A percentile compares a stretch with the other conserved stretches of the same genome.
Evolutionary conservation across 2,329 filamentous ascomycete species (phyloP).

Genomic region (Helminthosporium solani): DNA sequence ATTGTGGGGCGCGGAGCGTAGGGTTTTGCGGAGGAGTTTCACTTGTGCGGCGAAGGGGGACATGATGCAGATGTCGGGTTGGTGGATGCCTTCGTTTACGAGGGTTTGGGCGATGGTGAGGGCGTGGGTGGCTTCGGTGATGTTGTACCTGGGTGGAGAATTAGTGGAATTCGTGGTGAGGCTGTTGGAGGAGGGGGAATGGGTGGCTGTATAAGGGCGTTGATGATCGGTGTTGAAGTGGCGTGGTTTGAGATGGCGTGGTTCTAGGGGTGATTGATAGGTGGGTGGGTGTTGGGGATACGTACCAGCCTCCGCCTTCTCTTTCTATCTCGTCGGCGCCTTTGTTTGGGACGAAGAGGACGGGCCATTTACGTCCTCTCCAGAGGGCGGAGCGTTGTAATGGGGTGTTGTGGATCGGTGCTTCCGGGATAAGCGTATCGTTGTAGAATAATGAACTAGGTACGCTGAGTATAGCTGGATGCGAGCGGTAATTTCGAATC

Average conservation of each 20-base stretch:
- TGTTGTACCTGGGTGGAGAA: conserved; percentile 30
- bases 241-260: too few species aligned
- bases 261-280: too few species aligned
- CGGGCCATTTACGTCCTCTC: conserved; percentile 42
- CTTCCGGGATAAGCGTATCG: conserved; percentile 48
- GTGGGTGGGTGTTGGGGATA: not conserved
- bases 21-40: conserved; percentile 38
- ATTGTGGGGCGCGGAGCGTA: conserved; percentile 27
- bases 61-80: conserved; percentile 47
- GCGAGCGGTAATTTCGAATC: conserved; percentile 50
- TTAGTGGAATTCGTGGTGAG: not conserved
- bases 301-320: conserved; percentile 44
- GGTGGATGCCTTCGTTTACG: conserved; percentile 24
- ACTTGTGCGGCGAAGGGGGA: conserved; percentile 50
- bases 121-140: conserved; percentile 31
- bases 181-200: not conserved
- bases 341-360: conserved; percentile 45
- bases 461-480: conserved; percentile 47
- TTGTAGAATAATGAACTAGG: conserved; percentile 47
- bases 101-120: conserved; percentile 32
- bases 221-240: too few species aligned
- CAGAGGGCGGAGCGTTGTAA: conserved; percentile 21
- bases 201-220: not conserved
- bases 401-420: conserved; percentile 19
- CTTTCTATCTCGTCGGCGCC: conserved; percentile 45